These are phyloP conservation scores for Chalciporus pseudorubinellus DNA, from an alignment of 768 basidiomycete species.

Conservation along the genomic window DNA sequence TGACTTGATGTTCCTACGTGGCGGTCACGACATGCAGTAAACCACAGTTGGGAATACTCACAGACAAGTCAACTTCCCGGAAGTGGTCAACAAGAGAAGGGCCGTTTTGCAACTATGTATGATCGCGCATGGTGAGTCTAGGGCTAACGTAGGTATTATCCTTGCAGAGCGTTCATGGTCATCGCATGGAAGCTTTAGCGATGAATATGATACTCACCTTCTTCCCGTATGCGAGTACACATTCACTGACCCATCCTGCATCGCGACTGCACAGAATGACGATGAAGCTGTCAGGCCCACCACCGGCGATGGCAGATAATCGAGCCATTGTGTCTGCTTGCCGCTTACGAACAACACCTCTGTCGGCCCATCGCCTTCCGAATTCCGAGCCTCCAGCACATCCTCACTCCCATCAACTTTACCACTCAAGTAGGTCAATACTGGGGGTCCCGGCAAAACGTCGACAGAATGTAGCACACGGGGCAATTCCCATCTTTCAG, in stretches of 20 bases:
- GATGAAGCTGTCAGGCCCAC: constrained; percentile 62
- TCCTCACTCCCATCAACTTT: constrained; percentile 67
- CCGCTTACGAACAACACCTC: constrained; percentile 66
- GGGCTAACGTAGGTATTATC: constrained; percentile 69
- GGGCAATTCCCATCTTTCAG: constrained; percentile 15
- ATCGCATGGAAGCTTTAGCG: neutral
- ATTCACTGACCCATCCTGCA: constrained; percentile 75
- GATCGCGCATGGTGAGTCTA: constrained; percentile 69
- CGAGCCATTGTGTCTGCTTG: constrained; percentile 82
- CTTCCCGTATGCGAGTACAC: constrained; percentile 85
- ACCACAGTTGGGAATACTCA: constrained; percentile 32
- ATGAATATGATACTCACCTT: constrained; percentile 48
- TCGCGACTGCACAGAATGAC: constrained; percentile 70
- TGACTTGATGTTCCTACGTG: constrained; percentile 72
- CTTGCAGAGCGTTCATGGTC: constrained; percentile 29
- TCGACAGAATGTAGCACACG: constrained; percentile 22
- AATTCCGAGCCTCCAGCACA: constrained; percentile 75
- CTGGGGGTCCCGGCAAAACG: constrained; percentile 45
- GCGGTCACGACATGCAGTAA: constrained; percentile 5
- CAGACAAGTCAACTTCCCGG: constrained; percentile 77
- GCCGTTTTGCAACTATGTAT: constrained; percentile 63
- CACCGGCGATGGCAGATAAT: constrained; percentile 78
- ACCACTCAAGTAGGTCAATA: constrained; percentile 58
- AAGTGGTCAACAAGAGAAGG: constrained; percentile 69
- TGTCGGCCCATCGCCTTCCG: constrained; percentile 58